Percentiles rank a stretch among this genome's conserved stretches.
Evolutionary conservation across 352 stramenopile species (phyloP).

Genomic region (Phytophthora fragariaefolia): DNA sequence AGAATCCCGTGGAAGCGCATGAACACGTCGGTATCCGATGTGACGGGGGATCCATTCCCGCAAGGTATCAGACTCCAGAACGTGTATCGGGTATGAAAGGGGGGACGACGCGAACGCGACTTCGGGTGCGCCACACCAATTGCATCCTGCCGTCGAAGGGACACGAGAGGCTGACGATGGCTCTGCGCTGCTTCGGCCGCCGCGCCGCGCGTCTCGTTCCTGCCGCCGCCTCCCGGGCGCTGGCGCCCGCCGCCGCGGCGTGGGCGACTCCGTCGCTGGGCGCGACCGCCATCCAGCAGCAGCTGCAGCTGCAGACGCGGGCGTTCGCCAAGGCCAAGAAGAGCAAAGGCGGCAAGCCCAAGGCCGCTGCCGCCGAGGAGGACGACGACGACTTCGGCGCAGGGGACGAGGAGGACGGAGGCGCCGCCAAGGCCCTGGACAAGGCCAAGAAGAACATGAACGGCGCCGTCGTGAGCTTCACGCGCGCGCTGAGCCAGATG

Average conservation of each 20-base stretch:
- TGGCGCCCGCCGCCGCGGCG: conserved; percentile 13
- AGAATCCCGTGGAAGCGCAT: background rate
- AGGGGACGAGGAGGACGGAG: conserved; percentile 37
- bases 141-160: background rate
- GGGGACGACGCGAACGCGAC: background rate
- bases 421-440: conserved; percentile 44
- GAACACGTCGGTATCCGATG: background rate
- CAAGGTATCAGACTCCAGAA: too few species aligned
- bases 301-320: conserved; percentile 43
- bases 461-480: conserved; percentile 81
- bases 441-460: conserved; percentile 86
- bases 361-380: conserved; percentile 10
- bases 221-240: conserved; percentile 16
- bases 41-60: background rate
- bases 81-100: background rate
- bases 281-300: conserved; percentile 18
- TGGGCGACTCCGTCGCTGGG: conserved; percentile 12
- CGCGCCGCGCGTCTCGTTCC: conserved; percentile 32
- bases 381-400: conserved; percentile 17
- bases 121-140: conserved; percentile 2
- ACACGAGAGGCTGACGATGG: conserved; percentile 37
- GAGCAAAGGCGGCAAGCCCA: conserved; percentile 50
- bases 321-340: conserved; percentile 82
- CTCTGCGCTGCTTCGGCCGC: conserved; percentile 33
- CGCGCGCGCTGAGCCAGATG: conserved; percentile 76